Conservation (phyloP, 305 asterid genomes). For the Solanum chacoense region DNA sequence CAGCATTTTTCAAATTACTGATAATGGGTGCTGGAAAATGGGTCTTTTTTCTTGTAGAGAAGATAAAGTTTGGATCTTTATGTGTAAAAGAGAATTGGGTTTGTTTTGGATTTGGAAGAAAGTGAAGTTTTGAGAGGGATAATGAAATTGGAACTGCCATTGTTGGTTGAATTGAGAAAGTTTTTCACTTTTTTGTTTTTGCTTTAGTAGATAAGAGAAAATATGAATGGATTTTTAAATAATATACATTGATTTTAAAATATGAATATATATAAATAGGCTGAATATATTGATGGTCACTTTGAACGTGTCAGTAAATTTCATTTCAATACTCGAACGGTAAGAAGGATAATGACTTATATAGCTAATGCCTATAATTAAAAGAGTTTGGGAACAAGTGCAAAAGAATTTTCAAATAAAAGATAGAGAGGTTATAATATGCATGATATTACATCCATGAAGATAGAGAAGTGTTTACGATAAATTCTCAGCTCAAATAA, state of each 20-base stretch:
- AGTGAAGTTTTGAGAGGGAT: constrained; percentile 13
- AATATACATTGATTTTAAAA: background rate
- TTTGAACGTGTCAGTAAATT: background rate
- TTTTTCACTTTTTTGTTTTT: background rate
- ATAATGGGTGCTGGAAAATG: constrained; percentile 6
- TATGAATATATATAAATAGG: background rate
- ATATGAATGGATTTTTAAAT: background rate
- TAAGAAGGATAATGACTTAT: background rate
- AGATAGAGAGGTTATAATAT: background rate
- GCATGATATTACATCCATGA: background rate
- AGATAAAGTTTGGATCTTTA: constrained; percentile 9
- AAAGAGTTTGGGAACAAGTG: background rate
- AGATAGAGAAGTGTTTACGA: background rate
- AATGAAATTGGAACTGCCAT: constrained; percentile 21
- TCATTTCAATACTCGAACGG: background rate
- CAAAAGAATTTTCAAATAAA: background rate
- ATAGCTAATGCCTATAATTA: background rate
- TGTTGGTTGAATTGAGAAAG: background rate
- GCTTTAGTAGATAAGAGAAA: background rate
- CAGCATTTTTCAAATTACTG: constrained; percentile 3
- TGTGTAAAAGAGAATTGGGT: background rate
- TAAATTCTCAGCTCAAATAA: background rate
- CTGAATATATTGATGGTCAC: background rate
- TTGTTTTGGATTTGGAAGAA: constrained; percentile 14
- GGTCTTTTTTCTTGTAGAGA: constrained; percentile 3